Evolutionary conservation across 768 basidiomycete species (phyloP).

Genomic region (Xanthoconium purpureum): DNA sequence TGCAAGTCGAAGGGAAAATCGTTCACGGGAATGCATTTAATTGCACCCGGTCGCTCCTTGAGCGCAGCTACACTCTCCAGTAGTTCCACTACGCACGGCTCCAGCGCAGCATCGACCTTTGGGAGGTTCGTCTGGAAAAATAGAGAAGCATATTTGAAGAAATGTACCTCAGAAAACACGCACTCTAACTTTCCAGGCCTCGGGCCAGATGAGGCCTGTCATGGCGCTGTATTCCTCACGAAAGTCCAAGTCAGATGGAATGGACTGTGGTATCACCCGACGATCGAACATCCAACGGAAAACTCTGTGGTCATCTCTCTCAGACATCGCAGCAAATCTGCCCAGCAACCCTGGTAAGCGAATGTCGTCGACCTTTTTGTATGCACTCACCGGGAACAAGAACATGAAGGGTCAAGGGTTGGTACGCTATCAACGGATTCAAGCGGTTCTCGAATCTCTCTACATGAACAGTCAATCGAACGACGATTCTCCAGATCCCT

Average conservation of each 20-base stretch:
- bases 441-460: neutral
- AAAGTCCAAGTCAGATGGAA: constrained; percentile 2
- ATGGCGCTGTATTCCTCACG: neutral
- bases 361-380: neutral
- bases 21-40: neutral
- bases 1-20: constrained; percentile 5
- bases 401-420: neutral
- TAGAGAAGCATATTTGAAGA: neutral
- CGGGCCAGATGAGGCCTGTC: constrained; percentile 10
- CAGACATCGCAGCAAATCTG: constrained; percentile 5
- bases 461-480: neutral
- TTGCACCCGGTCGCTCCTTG: neutral
- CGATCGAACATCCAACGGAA: constrained; percentile 14
- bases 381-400: constrained; percentile 1
- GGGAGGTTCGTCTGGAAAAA: constrained; percentile 5
- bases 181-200: constrained; percentile 4
- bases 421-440: neutral
- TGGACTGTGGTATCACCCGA: constrained; percentile 1
- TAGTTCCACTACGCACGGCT: constrained; percentile 5
- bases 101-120: constrained; percentile 5
- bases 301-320: neutral
- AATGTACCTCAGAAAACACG: neutral
- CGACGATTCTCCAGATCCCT: neutral
- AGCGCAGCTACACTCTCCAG: neutral
- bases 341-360: neutral